Conservation (phyloP, 495 filamentous ascomycete genomes). For the Tetracladium setigerum region DNA sequence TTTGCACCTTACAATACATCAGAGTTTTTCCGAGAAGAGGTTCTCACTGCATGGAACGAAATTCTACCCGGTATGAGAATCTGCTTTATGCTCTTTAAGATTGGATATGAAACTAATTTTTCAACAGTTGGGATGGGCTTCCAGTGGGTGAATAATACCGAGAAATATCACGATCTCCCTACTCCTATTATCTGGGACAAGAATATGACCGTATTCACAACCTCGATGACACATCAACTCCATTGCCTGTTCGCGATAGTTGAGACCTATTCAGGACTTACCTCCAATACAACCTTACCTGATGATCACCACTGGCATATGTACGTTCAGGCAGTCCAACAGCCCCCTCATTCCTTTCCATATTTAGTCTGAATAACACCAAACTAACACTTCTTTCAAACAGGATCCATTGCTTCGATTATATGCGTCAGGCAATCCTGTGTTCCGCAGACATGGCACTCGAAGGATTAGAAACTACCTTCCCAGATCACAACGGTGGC, state of each 20-base stretch:
- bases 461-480: constrained; percentile 36
- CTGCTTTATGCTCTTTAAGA: background rate
- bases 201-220: constrained; percentile 40
- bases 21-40: constrained; percentile 36
- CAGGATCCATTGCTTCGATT: constrained; percentile 38
- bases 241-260: constrained; percentile 40
- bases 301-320: constrained; percentile 43
- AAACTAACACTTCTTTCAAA: too few relatives aligned
- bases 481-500: constrained; percentile 37
- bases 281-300: constrained; percentile 28
- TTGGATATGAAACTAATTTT: background rate
- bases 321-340: too few relatives aligned
- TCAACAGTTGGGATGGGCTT: constrained; percentile 37
- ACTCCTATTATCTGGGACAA: constrained; percentile 35
- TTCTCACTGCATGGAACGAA: constrained; percentile 34
- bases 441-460: constrained; percentile 37
- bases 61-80: constrained; percentile 33
- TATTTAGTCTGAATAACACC: too few relatives aligned
- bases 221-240: constrained; percentile 36
- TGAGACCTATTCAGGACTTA: constrained; percentile 36
- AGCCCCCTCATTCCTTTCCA: too few relatives aligned
- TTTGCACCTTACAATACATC: constrained; percentile 39
- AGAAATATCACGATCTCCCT: constrained; percentile 37
- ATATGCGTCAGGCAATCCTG: constrained; percentile 41
- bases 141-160: constrained; percentile 36